phyloP scores from a whole-genome alignment of 2,329 filamentous ascomycete species.

The Coniochaeta sp. region DNA sequence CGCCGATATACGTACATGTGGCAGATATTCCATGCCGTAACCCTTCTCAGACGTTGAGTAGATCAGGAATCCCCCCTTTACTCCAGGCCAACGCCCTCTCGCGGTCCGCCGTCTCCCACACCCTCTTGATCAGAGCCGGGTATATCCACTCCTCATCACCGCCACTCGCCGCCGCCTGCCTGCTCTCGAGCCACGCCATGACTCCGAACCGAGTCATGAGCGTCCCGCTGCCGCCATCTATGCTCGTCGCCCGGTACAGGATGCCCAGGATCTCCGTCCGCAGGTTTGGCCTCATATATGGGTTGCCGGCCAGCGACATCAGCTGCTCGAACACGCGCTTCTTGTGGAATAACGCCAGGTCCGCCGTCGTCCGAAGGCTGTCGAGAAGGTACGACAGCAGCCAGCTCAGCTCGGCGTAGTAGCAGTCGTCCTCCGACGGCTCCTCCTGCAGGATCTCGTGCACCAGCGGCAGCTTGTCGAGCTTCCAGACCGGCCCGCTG shows the following conservation, averaged over 20 bases:
- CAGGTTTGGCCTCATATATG: conserved; percentile 52
- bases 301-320: conserved; percentile 60
- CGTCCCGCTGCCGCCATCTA: conserved; percentile 71
- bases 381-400: conserved; percentile 64
- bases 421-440: conserved; percentile 65
- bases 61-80: conserved; percentile 31
- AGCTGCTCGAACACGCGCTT: conserved; percentile 69
- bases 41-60: conserved; percentile 1
- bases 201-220: conserved; percentile 70
- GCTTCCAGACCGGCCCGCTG: conserved; percentile 67
- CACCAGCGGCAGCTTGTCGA: conserved; percentile 66
- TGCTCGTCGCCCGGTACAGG: conserved; percentile 58
- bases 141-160: conserved; percentile 41
- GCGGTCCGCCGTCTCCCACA: conserved; percentile 61
- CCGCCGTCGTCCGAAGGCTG: conserved; percentile 50
- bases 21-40: background rate
- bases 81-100: conserved; percentile 64
- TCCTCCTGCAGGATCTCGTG: conserved; percentile 55
- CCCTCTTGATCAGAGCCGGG: conserved; percentile 45
- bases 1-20: no score
- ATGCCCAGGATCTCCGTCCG: conserved; percentile 55
- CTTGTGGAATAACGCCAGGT: conserved; percentile 55
- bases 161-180: conserved; percentile 31
- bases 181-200: conserved; percentile 66
- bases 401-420: conserved; percentile 69